Percentiles rank a stretch among this genome's conserved stretches.
These are phyloP conservation scores for Aspergillus brunneoviolaceus DNA, from an alignment of 2,329 filamentous ascomycete species.

Conservation along the genomic window DNA sequence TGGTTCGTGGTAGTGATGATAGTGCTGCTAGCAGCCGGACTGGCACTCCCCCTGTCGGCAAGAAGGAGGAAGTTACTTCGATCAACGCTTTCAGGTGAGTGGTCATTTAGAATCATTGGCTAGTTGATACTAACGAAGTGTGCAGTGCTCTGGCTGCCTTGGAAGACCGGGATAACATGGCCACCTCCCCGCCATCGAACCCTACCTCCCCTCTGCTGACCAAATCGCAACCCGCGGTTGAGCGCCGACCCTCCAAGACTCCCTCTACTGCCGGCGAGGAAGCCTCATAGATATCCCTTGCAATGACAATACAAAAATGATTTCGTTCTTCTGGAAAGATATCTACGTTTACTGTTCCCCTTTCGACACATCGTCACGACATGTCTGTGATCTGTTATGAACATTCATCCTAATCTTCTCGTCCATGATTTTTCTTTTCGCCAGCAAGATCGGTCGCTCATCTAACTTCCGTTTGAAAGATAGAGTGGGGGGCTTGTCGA, in stretches of 20 bases:
- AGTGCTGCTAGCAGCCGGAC: slow-evolving; percentile 86
- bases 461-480: slow-evolving; percentile 12
- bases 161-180: slow-evolving; percentile 48
- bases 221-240: slow-evolving; percentile 47
- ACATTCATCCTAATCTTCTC: slow-evolving; percentile 25
- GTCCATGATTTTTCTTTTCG: slow-evolving; percentile 21
- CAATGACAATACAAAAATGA: slow-evolving; percentile 40
- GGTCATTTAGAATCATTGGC: slow-evolving; percentile 5
- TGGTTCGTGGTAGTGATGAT: slow-evolving; percentile 75
- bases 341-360: slow-evolving; percentile 21
- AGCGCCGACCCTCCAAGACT: slow-evolving; percentile 45
- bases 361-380: slow-evolving; percentile 17
- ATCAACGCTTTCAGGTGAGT: slow-evolving; percentile 93
- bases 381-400: slow-evolving; percentile 21
- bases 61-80: slow-evolving; percentile 65
- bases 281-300: slow-evolving; percentile 40
- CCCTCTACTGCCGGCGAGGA: slow-evolving; percentile 43
- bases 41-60: slow-evolving; percentile 75
- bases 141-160: slow-evolving; percentile 49
- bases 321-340: slow-evolving; percentile 38
- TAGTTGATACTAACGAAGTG: slow-evolving; percentile 12
- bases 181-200: slow-evolving; percentile 50
- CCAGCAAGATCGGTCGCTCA: slow-evolving; percentile 17
- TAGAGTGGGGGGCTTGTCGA: slow-evolving; percentile 15
- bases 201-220: slow-evolving; percentile 48